These are phyloP conservation scores for Bryopsis sp. DNA, from an alignment of 139 green algal genomes.

Conservation along the genomic window DNA sequence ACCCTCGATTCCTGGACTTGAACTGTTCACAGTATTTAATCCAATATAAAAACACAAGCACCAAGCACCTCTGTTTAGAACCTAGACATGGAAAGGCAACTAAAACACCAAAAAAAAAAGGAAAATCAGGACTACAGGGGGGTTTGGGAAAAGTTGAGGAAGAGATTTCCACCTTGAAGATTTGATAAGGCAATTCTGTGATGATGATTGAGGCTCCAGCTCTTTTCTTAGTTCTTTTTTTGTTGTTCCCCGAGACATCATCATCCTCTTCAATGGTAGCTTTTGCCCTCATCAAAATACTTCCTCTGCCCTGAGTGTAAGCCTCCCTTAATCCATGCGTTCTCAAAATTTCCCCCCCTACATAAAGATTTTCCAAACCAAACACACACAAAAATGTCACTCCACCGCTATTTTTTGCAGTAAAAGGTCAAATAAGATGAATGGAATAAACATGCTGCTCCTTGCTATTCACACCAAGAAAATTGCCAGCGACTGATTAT, in stretches of 20 bases:
- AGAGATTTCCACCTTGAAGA: constrained; percentile 64
- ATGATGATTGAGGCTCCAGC: constrained; percentile 55
- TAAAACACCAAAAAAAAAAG: too few species aligned
- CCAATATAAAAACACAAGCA: too few species aligned
- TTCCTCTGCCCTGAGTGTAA: not conserved
- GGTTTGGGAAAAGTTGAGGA: not conserved
- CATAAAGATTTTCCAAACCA: not conserved
- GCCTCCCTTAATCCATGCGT: not conserved
- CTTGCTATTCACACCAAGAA: constrained; percentile 2
- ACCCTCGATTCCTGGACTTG: too few species aligned
- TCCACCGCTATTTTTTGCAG: not conserved
- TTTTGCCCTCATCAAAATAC: not conserved
- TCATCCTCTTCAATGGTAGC: constrained; percentile 7
- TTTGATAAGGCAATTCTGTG: constrained; percentile 85
- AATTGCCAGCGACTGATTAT: not conserved
- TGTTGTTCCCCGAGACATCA: not conserved
- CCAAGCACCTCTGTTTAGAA: too few species aligned
- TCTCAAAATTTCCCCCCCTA: constrained; percentile 10
- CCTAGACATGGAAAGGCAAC: too few species aligned
- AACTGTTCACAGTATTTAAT: too few species aligned
- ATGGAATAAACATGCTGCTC: not conserved
- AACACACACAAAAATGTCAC: not conserved
- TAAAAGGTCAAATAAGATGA: not conserved
- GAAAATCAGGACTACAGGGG: too few species aligned
- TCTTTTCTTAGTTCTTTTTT: constrained; percentile 1